Conservation (phyloP, 208 protist species). For the Strigomonas oncopelti region DNA sequence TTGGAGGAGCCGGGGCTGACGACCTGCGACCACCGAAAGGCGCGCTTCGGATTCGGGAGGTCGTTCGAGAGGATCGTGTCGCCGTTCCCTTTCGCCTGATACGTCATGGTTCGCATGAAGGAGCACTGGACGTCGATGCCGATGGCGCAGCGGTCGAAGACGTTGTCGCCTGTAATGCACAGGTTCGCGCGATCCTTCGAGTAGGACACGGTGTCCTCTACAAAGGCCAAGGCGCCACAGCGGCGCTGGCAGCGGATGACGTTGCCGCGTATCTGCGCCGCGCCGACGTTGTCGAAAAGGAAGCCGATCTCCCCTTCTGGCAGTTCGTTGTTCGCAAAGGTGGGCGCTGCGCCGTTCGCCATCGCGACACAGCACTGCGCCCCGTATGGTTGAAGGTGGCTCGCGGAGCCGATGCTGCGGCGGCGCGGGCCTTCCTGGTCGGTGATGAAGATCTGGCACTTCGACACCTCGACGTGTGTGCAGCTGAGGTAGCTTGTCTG, state of each 20-base stretch:
- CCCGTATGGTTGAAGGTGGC: slow-evolving; percentile 14
- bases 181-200: slow-evolving; percentile 31
- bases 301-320: slow-evolving; percentile 73
- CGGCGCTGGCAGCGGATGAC: slow-evolving; percentile 63
- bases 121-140: slow-evolving; percentile 74
- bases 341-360: slow-evolving; percentile 56
- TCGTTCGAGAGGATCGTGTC: slow-evolving; percentile 35
- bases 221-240: slow-evolving; percentile 72
- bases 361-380: slow-evolving; percentile 67
- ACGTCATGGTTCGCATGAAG: slow-evolving; percentile 13
- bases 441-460: slow-evolving; percentile 65
- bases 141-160: slow-evolving; percentile 76
- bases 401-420: not conserved
- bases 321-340: slow-evolving; percentile 66
- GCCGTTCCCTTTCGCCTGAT: slow-evolving; percentile 8
- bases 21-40: slow-evolving; percentile 38
- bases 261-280: slow-evolving; percentile 67
- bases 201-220: slow-evolving; percentile 35
- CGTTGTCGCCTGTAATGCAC: slow-evolving; percentile 72
- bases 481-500: slow-evolving; percentile 20
- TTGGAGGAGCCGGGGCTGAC: slow-evolving; percentile 8
- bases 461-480: slow-evolving; percentile 48
- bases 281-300: slow-evolving; percentile 57
- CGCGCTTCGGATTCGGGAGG: slow-evolving; percentile 28
- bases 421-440: not conserved